Percentiles rank a stretch among this genome's conserved stretches.
Evolutionary conservation across 805 yeast species (phyloP).

Genomic region (Candida ovalis): DNA sequence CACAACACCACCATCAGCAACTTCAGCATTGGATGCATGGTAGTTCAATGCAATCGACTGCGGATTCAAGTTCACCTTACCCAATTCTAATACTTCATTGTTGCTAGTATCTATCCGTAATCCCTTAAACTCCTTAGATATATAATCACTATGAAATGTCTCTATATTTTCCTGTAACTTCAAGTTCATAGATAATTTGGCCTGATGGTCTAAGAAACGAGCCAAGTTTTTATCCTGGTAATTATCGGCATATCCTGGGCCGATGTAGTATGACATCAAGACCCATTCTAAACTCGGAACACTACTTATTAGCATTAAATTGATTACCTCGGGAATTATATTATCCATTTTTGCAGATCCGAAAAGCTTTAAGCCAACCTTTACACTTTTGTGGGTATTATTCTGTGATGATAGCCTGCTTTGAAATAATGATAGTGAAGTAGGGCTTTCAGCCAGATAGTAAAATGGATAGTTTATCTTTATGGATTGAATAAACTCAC

Average conservation of each 20-base stretch:
- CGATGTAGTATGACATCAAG: conserved; percentile 41
- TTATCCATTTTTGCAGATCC: conserved; percentile 28
- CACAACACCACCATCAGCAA: background rate
- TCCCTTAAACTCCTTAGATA: conserved; percentile 1
- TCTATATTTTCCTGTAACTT: conserved; percentile 18
- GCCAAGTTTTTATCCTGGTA: conserved; percentile 36
- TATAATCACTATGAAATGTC: conserved; percentile 1
- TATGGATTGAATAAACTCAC: conserved; percentile 38
- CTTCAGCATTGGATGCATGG: conserved; percentile 15
- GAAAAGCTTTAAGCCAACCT: conserved; percentile 4
- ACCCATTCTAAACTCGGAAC: conserved; percentile 49
- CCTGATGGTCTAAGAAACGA: conserved; percentile 36
- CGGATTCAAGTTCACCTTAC: background rate
- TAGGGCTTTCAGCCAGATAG: conserved; percentile 1
- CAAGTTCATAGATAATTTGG: conserved; percentile 25
- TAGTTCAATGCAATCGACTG: conserved; percentile 16
- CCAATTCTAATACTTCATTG: background rate
- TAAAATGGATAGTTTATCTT: conserved; percentile 12
- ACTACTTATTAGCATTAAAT: conserved; percentile 36
- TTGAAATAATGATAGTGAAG: background rate
- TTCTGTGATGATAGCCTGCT: conserved; percentile 1
- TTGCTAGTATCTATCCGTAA: background rate
- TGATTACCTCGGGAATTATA: conserved; percentile 24
- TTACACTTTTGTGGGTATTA: background rate
- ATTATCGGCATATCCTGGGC: conserved; percentile 47